A percentile compares a stretch with the other conserved stretches of the same genome.
Conservation (phyloP, 257 asterid genomes). For the Nyctanthes arbortristis region DNA sequence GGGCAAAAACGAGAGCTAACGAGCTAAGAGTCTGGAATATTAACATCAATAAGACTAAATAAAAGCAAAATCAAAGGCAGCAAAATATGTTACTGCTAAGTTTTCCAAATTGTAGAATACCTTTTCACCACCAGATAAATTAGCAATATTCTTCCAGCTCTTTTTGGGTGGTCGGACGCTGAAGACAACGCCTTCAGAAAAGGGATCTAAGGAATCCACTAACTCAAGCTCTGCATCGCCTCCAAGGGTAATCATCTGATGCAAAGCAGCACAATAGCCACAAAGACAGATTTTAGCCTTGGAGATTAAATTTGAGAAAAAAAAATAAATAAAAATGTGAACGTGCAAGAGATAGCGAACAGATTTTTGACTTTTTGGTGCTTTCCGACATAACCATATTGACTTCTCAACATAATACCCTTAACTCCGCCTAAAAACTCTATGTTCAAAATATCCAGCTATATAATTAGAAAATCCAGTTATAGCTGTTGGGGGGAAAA, state of each 20-base stretch:
- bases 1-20: conserved; percentile 94
- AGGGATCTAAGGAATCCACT: conserved; percentile 96
- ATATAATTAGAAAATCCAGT: background rate
- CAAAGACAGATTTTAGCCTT: background rate
- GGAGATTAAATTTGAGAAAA: background rate
- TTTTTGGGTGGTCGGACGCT: conserved; percentile 98
- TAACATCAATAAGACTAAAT: conserved; percentile 10
- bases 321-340: background rate
- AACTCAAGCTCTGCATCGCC: conserved; percentile 98
- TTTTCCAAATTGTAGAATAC: conserved; percentile 33
- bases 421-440: background rate
- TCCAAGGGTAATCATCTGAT: conserved; percentile 96
- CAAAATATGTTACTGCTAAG: background rate
- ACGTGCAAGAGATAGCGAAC: background rate
- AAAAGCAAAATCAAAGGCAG: background rate
- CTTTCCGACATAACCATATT: background rate
- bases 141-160: conserved; percentile 99
- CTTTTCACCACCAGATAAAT: conserved; percentile 98
- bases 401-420: background rate
- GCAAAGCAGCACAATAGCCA: conserved; percentile 3
- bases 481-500: conserved; percentile 5
- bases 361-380: background rate
- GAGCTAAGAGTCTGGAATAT: conserved; percentile 90
- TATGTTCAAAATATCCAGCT: background rate
- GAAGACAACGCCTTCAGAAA: conserved; percentile 97